Evolutionary conservation across 352 stramenopile genomes (phyloP).

Genomic region (Globisporangium nagaii): DNA sequence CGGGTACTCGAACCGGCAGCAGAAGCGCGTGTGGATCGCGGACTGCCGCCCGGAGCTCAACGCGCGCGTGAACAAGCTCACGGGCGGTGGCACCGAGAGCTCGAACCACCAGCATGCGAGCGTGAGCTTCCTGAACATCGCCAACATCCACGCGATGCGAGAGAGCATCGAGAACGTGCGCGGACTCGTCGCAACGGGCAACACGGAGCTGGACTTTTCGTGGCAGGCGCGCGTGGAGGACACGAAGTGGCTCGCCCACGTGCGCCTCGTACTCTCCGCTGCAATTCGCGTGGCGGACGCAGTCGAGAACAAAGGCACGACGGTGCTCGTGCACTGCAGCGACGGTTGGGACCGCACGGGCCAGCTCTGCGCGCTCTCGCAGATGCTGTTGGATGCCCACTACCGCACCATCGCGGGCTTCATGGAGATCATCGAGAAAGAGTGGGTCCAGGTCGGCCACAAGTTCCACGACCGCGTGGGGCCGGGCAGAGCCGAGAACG

Average conservation of each 20-base stretch:
- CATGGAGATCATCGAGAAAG: slow-evolving; percentile 75
- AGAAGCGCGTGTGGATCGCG: slow-evolving; percentile 76
- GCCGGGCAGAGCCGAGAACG: slow-evolving; percentile 54
- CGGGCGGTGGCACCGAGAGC: slow-evolving; percentile 87
- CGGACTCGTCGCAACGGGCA: slow-evolving; percentile 30
- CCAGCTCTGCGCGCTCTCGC: slow-evolving; percentile 76
- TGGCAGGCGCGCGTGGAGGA: slow-evolving; percentile 69
- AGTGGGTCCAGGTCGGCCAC: slow-evolving; percentile 84
- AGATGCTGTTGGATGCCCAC: slow-evolving; percentile 86
- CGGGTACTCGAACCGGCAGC: slow-evolving; percentile 32
- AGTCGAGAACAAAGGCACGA: slow-evolving; percentile 63
- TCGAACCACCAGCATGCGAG: slow-evolving; percentile 60
- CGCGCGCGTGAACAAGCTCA: slow-evolving; percentile 86
- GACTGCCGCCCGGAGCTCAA: slow-evolving; percentile 89
- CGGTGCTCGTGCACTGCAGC: slow-evolving; percentile 87
- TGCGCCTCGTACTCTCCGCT: slow-evolving; percentile 64
- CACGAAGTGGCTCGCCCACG: slow-evolving; percentile 76
- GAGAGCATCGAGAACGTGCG: slow-evolving; percentile 76
- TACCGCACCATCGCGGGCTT: slow-evolving; percentile 85
- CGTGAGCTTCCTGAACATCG: slow-evolving; percentile 88
- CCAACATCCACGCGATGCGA: slow-evolving; percentile 92
- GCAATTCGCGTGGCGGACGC: slow-evolving; percentile 58
- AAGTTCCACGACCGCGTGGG: slow-evolving; percentile 88
- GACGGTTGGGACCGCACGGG: slow-evolving; percentile 91
- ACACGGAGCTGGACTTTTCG: slow-evolving; percentile 49